Conservation (phyloP, 2,329 filamentous ascomycete species). For the Paracorniculantispora psalliotae region DNA sequence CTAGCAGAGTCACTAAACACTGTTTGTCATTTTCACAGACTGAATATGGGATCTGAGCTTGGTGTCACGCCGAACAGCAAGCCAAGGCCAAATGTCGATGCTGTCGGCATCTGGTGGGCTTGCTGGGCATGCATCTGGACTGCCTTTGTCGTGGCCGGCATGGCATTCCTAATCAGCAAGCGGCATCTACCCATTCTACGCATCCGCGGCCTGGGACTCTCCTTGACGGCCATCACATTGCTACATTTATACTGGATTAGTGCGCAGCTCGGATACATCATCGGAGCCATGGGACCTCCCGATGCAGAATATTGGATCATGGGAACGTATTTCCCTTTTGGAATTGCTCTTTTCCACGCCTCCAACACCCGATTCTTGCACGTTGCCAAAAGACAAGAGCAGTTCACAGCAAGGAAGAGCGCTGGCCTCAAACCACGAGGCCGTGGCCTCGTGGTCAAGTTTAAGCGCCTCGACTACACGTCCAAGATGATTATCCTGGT, state of each 20-base stretch:
- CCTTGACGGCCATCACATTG: conserved; percentile 33
- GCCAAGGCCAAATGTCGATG: conserved; percentile 19
- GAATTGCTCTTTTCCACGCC: conserved; percentile 61
- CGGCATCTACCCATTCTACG: conserved; percentile 33
- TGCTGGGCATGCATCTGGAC: conserved; percentile 31
- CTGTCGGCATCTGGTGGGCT: conserved; percentile 31
- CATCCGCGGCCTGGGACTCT: conserved; percentile 35
- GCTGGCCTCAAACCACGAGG: conserved; percentile 14
- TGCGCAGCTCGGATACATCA: conserved; percentile 33
- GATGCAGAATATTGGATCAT: conserved; percentile 59
- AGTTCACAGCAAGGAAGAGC: conserved; percentile 18
- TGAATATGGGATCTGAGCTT: conserved; percentile 23
- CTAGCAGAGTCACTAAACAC: not conserved
- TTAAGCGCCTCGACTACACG: conserved; percentile 35
- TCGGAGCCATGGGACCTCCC: conserved; percentile 38
- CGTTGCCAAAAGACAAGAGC: conserved; percentile 47
- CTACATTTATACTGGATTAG: conserved; percentile 39
- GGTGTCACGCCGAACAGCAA: conserved; percentile 20
- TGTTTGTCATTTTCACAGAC: not conserved
- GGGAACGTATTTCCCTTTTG: conserved; percentile 58
- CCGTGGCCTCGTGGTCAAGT: conserved; percentile 24
- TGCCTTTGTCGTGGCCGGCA: conserved; percentile 30
- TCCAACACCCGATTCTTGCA: conserved; percentile 56
- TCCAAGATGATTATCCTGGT: conserved; percentile 44
- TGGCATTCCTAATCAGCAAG: conserved; percentile 33